phyloP scores from a whole-genome alignment of 2,329 filamentous ascomycete genomes.

The Sphaerostilbella broomeana region DNA sequence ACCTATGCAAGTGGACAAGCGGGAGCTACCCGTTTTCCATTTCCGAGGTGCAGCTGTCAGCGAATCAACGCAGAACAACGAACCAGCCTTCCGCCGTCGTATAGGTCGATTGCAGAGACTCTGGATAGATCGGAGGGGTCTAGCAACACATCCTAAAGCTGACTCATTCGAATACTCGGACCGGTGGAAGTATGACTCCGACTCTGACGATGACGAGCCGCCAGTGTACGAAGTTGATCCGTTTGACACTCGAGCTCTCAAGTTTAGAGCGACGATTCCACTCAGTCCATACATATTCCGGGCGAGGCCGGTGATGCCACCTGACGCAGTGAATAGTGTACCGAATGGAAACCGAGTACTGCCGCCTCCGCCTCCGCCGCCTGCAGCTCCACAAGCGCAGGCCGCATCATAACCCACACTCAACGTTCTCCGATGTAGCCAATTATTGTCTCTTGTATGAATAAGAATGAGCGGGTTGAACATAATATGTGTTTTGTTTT shows the following conservation, averaged over 20 bases:
- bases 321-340: conserved; percentile 22
- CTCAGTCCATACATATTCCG: conserved; percentile 38
- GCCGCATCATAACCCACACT: conserved; percentile 19
- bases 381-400: conserved; percentile 19
- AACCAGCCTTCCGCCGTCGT: conserved; percentile 72
- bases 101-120: conserved; percentile 78
- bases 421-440: conserved; percentile 1
- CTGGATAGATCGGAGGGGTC: conserved; percentile 78
- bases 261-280: conserved; percentile 54
- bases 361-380: conserved; percentile 19
- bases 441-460: conserved; percentile 18
- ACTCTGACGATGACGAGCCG: conserved; percentile 77
- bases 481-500: conserved; percentile 7
- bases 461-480: conserved; percentile 10
- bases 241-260: conserved; percentile 52
- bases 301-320: conserved; percentile 29
- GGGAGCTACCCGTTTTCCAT: conserved; percentile 34
- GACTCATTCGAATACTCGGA: conserved; percentile 47
- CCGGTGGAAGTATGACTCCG: conserved; percentile 80
- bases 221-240: conserved; percentile 71
- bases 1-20: conserved; percentile 34
- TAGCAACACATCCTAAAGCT: conserved; percentile 44
- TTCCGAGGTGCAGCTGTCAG: conserved; percentile 36
- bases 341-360: conserved; percentile 21
- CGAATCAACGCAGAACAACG: conserved; percentile 34